phyloP scores from a whole-genome alignment of 805 yeast species.

The Kockiozyma suomiensis region DNA sequence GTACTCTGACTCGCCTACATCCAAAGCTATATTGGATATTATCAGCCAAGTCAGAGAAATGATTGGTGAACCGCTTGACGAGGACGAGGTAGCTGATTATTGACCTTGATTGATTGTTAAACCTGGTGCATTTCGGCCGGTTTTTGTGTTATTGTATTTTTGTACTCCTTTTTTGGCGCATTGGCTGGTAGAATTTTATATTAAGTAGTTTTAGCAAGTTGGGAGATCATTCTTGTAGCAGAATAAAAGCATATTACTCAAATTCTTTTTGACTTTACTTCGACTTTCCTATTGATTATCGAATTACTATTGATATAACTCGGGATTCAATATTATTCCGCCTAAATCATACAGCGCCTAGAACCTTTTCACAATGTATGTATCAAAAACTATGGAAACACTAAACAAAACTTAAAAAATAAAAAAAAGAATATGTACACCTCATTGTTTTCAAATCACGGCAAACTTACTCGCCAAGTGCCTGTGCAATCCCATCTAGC shows the following conservation, averaged over 20 bases:
- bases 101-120: not conserved
- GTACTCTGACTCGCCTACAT: conserved; percentile 91
- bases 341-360: not conserved
- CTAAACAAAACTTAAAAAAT: not conserved
- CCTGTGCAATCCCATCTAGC: conserved; percentile 55
- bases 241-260: not conserved
- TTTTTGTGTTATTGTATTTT: not conserved
- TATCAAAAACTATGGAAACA: not conserved
- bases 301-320: not conserved
- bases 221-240: not conserved
- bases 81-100: not conserved
- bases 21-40: conserved; percentile 80
- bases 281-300: not conserved
- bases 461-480: conserved; percentile 21
- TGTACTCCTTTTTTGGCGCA: not conserved
- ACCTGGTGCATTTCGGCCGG: not conserved
- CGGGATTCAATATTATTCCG: not conserved
- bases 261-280: too few relatives aligned
- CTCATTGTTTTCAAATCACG: not conserved
- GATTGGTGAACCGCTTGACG: conserved; percentile 35
- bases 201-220: too few relatives aligned
- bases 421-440: not conserved
- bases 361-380: not conserved
- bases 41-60: conserved; percentile 46
- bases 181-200: not conserved